Base-by-base conservation (phyloP, 768 basidiomycete species). In the Rubroboletus pulcherrimus region DNA sequence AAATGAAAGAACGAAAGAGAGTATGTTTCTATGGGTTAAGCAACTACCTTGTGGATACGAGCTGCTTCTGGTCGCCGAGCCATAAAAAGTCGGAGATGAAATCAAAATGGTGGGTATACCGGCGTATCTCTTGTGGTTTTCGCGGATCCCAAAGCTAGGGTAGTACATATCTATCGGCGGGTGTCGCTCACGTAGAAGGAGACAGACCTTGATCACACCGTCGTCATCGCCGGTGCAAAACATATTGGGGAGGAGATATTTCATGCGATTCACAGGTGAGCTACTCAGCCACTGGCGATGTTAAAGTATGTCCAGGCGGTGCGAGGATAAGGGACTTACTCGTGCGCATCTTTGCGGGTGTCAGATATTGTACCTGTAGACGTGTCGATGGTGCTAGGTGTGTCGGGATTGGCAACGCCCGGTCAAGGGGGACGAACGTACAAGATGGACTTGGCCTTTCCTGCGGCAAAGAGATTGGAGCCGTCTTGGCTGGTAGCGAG, bases 41-140 rank as follows among this genome's bases (percentile, higher is more conserved):
- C 33, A 30, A 56, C 26, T 67, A 93, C 94, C 93, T 96, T 5
- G 94, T 94, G 33, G 89, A 81, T 19, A 98, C 81, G 15, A 94
- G 78, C 54, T 93, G 91, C 59, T 83, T 87, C 73, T 89, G 91
- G 71, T 90, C 89, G 37, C 81, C 82, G 53, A 93, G 70, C 84
- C 89, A 97, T 38, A 90, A 73, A 71, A 97, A 93, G 69, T 94
- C 93, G 37, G 92, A 89, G 53, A 97, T 93, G 66, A 93, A 97
- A 73, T 97, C 94, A 67, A 88, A 93, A 65, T 98, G 95, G 48
- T 97, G 95, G 31, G 75, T 82, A 66, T 93, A 93, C 19, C 78
- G 75, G 35, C 86, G 80, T 17, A 87, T 73, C 43, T 79, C 77
- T 9, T 85, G 85, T 49, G 76, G 73, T 65, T 84, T 80, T 55